Base-by-base conservation (phyloP, 2,329 filamentous ascomycete genomes). In the Cryphonectria japonica region DNA sequence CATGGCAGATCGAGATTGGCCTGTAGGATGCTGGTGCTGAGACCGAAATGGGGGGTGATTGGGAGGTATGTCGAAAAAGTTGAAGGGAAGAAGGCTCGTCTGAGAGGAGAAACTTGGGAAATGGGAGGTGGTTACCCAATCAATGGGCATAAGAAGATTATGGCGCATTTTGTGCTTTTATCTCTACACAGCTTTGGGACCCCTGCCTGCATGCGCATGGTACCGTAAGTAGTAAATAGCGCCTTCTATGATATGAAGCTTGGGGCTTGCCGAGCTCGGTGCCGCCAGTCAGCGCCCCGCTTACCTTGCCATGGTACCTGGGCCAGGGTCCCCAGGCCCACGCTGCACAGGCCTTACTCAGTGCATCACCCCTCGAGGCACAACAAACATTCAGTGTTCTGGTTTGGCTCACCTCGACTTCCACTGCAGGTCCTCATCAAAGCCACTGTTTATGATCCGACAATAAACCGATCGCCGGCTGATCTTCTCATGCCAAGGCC, bases 151-250 rank as follows among this genome's bases (percentile, higher is more conserved):
- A 19, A 46, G 22, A 43, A 43, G 61, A 59, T 59, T 32, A 19
- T 19, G 54, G 26, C 26, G 37, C 61, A 16, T 64, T 64, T 64
- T 29, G 61, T 43, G 39, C 61, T 43, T 62, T n/a, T 43, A 41
- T 43, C 60, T 41, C 26, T 41, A 41, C 37, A 19, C 54, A 34
- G 29, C 54, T 34, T 11, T 3, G 13, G 19, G 57, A 62, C n/a
- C 60, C 60, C 60, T 59, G 54, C 29, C 60, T 59, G 54, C 29
- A 59, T n/a, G 46, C 46, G 16, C 22, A 22, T 50, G 46, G 46
- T 50, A 9, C 46, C 46, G 22, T 50, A 50, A 2, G 2, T 50
- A 11, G 57, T 34, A 60, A 29, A 32, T 60, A 34, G 13, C 26
- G 26, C 32, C 26, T 60, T 6, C 26, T 32, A 60, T 16, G n/a